Evolutionary conservation across 805 yeast species (phyloP).

Genomic region (Yarrowia sp.): DNA sequence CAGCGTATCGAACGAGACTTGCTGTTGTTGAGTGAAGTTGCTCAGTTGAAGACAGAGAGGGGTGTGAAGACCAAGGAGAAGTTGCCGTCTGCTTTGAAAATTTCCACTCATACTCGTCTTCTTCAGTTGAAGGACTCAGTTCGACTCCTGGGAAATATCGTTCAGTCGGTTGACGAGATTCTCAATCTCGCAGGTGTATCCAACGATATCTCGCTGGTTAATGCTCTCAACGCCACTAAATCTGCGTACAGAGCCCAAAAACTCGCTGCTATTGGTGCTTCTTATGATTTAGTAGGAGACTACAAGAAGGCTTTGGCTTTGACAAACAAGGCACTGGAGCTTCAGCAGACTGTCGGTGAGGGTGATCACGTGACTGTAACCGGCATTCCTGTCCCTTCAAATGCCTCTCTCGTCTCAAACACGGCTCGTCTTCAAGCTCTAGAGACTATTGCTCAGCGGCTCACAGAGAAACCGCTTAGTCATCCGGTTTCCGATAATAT

Average conservation of each 20-base stretch:
- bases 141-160: conserved; percentile 52
- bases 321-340: conserved; percentile 30
- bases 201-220: conserved; percentile 68
- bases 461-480: neutral
- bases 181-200: conserved; percentile 89
- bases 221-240: conserved; percentile 52
- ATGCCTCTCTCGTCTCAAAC: neutral
- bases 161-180: conserved; percentile 55
- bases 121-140: conserved; percentile 41
- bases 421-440: conserved; percentile 14
- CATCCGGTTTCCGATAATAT: conserved; percentile 48
- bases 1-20: conserved; percentile 73
- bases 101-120: conserved; percentile 27
- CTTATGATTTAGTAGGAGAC: conserved; percentile 38
- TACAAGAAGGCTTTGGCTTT: conserved; percentile 39
- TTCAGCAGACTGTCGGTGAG: conserved; percentile 13
- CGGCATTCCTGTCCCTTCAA: conserved; percentile 11
- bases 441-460: conserved; percentile 14
- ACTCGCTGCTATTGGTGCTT: conserved; percentile 45
- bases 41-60: conserved; percentile 23
- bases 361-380: neutral
- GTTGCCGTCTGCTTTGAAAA: conserved; percentile 27
- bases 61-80: conserved; percentile 25
- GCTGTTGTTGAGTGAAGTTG: conserved; percentile 39
- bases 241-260: conserved; percentile 49